These are phyloP conservation scores for Garcia nutans DNA, from an alignment of 345 rosid genomes.

Conservation along the genomic window DNA sequence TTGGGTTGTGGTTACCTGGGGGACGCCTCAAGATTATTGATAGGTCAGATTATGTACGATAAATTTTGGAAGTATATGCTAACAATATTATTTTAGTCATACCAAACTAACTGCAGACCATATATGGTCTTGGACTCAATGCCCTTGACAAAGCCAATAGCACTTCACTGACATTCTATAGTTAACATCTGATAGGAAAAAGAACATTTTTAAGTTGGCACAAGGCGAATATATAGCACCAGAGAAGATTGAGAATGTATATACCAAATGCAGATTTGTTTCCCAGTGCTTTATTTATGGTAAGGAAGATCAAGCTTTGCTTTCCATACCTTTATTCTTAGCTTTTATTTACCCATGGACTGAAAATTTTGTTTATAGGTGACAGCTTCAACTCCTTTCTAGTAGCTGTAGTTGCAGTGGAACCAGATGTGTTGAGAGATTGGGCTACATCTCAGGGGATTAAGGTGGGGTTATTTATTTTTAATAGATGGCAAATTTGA, in stretches of 20 bases:
- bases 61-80: background rate
- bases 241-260: conserved; percentile 46
- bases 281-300: conserved; percentile 47
- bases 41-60: conserved; percentile 18
- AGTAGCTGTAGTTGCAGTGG: conserved; percentile 74
- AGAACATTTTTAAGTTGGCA: conserved; percentile 54
- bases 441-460: conserved; percentile 78
- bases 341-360: conserved; percentile 17
- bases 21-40: conserved; percentile 53
- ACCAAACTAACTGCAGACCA: too few species aligned
- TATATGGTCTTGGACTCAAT: background rate
- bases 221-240: conserved; percentile 54
- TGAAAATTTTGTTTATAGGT: conserved; percentile 43
- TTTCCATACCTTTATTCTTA: conserved; percentile 7
- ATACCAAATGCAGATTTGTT: conserved; percentile 42
- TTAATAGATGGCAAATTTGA: background rate
- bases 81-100: background rate
- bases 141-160: background rate
- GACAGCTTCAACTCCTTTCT: conserved; percentile 81
- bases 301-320: conserved; percentile 9
- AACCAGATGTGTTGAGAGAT: conserved; percentile 66
- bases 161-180: background rate
- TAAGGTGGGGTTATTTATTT: conserved; percentile 41
- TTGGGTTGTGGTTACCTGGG: conserved; percentile 47
- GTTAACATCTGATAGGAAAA: conserved; percentile 27